Conservation (phyloP, 2,329 filamentous ascomycete species). For the Myotisia sp. region DNA sequence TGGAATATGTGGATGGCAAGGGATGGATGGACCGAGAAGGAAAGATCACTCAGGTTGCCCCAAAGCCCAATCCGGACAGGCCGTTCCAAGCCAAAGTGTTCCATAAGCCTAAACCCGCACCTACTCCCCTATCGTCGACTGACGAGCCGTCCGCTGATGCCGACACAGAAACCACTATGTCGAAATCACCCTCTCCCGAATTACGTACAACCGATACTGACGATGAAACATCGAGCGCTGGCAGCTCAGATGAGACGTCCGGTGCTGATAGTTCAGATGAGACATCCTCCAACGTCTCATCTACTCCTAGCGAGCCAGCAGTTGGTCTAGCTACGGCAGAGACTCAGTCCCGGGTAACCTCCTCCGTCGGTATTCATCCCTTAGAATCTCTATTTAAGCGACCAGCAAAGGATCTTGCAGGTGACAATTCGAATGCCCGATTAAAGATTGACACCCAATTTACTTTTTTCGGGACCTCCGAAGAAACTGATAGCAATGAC, state of each 20-base stretch:
- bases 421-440: slow-evolving; percentile 18
- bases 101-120: neutral
- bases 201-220: no score
- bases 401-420: slow-evolving; percentile 31
- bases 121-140: neutral
- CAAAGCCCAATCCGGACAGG: slow-evolving; percentile 3
- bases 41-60: slow-evolving; percentile 44
- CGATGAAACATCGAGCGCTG: no score
- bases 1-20: slow-evolving; percentile 64
- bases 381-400: slow-evolving; percentile 87
- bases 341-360: slow-evolving; percentile 14
- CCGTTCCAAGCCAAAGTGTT: neutral
- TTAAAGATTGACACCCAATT: slow-evolving; percentile 46
- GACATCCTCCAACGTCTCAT: neutral
- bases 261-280: neutral
- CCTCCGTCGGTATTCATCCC: slow-evolving; percentile 57
- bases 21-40: slow-evolving; percentile 79
- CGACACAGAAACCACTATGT: neutral
- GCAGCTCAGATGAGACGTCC: neutral
- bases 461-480: slow-evolving; percentile 59
- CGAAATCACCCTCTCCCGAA: neutral
- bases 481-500: slow-evolving; percentile 33
- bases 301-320: neutral
- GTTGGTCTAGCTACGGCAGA: slow-evolving; percentile 15
- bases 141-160: neutral